phyloP scores from a whole-genome alignment of 2,329 filamentous ascomycete species.

The Pyricularia grisea region DNA sequence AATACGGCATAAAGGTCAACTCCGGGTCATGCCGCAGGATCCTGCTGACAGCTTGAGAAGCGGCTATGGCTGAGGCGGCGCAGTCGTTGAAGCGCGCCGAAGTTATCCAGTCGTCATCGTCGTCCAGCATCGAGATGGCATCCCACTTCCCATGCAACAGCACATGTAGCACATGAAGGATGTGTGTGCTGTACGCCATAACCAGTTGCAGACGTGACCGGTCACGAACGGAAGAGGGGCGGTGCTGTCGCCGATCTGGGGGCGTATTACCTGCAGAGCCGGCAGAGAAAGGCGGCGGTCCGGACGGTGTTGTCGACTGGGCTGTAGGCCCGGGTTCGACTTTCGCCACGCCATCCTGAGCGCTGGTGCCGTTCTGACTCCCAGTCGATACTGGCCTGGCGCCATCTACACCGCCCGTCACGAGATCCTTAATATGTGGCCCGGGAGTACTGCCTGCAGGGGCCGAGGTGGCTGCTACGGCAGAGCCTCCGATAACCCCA shows the following conservation, averaged over 20 bases:
- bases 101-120: constrained; percentile 38
- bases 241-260: constrained; percentile 4
- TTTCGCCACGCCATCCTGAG: not conserved
- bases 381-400: not conserved
- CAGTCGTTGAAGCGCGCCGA: constrained; percentile 33
- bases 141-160: constrained; percentile 40
- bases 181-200: constrained; percentile 35
- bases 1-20: constrained; percentile 40
- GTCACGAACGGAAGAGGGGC: constrained; percentile 10
- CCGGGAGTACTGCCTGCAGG: constrained; percentile 4
- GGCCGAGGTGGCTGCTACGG: not conserved
- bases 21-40: constrained; percentile 39
- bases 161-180: constrained; percentile 37
- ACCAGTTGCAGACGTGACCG: constrained; percentile 27
- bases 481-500: not conserved
- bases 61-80: constrained; percentile 35
- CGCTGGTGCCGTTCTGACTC: not conserved
- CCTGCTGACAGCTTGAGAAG: constrained; percentile 32
- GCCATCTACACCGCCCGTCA: constrained; percentile 8
- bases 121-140: constrained; percentile 37
- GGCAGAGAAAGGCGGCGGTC: not conserved
- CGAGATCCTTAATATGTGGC: constrained; percentile 14
- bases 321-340: not conserved
- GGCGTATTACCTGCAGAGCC: not conserved
- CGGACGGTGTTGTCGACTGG: not conserved